Evolutionary conservation across 1,139 yeast genomes (phyloP), one percentile per base, ranked within the genome.

Genomic region (Lodderomyces jiufengensis): DNA sequence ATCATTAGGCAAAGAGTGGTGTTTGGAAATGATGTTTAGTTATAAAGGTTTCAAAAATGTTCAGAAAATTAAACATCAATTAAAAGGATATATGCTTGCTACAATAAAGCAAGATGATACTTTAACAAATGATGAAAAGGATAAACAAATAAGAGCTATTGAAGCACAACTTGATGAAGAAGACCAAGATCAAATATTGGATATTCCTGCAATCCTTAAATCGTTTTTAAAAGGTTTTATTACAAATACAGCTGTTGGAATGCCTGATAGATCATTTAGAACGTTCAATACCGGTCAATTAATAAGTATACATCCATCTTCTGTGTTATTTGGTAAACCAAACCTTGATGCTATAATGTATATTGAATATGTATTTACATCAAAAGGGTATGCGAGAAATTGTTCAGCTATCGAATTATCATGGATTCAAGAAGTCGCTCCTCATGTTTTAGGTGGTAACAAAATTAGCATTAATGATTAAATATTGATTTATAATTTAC

Each of bases 241-340:
- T 22, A 73, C 82, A 39, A 90, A 92, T 55, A 82, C 95, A 0
- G 98, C 98, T 0, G 78, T 92, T 13, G 95, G 97, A 5, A 78
- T 86, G 79, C 96, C 98, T 0, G 98, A 94, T 56, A 73, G 97
- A 50, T 84, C 95, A 3, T 94, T 83, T 61, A 72, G 95, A 53
- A 88, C 97, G 0, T 82, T 88, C 10, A 66, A 80, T 18, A 78
- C 83, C 6, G 95, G 95, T 14, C 88, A 83, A 50, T 65, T 84
- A 22, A 79, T 94, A 31, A 79, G 94, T 40, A 79, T 94, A 12
- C 99, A 94, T 55, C 98, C 98, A 0, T 85, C 96, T 0, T 86
- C 96, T 1, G 67, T 86, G 55, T 64, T 94, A 32, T 94, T 90
- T 60, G 96, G 96, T 9, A 76, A 77, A 47, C 46, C 60, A n/a